Percentiles rank a stretch among this genome's conserved stretches.
These are phyloP conservation scores for Coccomyxa subellipsoidea DNA, from an alignment of 163 green algal species.

Conservation along the genomic window DNA sequence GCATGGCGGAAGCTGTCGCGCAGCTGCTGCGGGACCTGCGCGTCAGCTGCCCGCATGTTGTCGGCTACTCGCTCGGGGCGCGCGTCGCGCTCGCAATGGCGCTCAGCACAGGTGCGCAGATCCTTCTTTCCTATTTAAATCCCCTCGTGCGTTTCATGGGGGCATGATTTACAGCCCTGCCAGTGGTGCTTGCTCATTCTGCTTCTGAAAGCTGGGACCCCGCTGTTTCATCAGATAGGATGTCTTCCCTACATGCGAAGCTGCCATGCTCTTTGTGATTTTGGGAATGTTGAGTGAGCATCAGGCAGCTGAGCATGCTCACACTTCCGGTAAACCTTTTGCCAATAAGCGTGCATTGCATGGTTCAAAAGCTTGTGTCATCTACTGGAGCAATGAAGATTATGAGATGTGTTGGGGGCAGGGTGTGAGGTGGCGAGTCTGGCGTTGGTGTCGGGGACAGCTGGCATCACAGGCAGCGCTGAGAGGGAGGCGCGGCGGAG, in stretches of 20 bases:
- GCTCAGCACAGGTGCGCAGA: neutral
- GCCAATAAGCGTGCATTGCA: neutral
- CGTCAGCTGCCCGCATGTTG: slow-evolving; percentile 41
- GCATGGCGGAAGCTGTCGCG: slow-evolving; percentile 30
- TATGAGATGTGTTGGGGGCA: too few species aligned
- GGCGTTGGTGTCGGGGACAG: slow-evolving; percentile 15
- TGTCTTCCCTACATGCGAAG: neutral
- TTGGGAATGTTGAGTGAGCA: neutral
- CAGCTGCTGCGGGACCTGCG: slow-evolving; percentile 26
- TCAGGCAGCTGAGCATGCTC: too few species aligned
- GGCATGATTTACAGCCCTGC: neutral
- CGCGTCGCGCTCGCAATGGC: slow-evolving; percentile 64
- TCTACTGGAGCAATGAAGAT: too few species aligned
- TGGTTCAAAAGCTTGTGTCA: neutral
- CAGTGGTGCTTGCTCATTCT: neutral
- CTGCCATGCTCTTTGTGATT: neutral
- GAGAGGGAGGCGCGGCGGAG: slow-evolving; percentile 2
- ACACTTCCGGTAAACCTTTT: too few species aligned
- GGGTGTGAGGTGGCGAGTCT: neutral
- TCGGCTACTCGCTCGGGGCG: slow-evolving; percentile 86
- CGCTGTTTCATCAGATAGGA: neutral
- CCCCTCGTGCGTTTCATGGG: neutral
- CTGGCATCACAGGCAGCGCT: slow-evolving; percentile 12
- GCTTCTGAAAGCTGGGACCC: neutral
- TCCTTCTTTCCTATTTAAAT: neutral